A percentile compares a stretch with the other conserved stretches of the same genome.
Evolutionary conservation across 768 basidiomycete genomes (phyloP).

Genomic region (Tulasnella sp.): DNA sequence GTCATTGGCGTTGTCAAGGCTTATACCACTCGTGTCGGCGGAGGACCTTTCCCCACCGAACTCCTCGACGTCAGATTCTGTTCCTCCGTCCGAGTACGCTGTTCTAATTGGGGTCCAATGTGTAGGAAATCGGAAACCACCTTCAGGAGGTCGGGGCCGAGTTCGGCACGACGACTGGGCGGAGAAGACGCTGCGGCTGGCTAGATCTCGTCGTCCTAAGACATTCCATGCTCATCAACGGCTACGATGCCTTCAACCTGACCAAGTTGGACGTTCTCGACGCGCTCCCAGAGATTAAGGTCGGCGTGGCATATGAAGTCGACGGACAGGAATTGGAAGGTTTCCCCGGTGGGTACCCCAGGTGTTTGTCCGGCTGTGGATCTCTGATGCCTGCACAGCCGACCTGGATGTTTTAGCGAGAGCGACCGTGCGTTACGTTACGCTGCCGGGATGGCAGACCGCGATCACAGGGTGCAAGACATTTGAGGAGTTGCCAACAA

Average conservation of each 20-base stretch:
- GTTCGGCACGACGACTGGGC: conserved; percentile 86
- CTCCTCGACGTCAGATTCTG: conserved; percentile 57
- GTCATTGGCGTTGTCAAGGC: conserved; percentile 93
- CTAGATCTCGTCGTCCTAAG: conserved; percentile 91
- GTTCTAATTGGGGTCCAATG: neutral
- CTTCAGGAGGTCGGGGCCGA: conserved; percentile 91
- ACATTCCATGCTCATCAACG: conserved; percentile 88
- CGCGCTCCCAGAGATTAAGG: conserved; percentile 69
- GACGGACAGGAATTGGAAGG: conserved; percentile 67
- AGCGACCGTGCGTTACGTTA: conserved; percentile 78
- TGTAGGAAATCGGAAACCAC: conserved; percentile 68
- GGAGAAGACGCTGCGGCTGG: conserved; percentile 91
- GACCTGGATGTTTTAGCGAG: conserved; percentile 68
- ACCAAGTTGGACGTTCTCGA: conserved; percentile 96
- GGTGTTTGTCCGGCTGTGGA: neutral
- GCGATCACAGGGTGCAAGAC: conserved; percentile 50
- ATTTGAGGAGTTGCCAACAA: conserved; percentile 68
- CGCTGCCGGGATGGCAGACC: conserved; percentile 82
- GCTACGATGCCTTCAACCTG: conserved; percentile 84
- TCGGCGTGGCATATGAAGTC: conserved; percentile 67
- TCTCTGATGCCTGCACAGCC: conserved; percentile 35
- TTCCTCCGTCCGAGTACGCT: neutral
- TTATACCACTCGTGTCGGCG: conserved; percentile 97
- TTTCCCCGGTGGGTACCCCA: conserved; percentile 61
- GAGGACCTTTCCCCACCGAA: conserved; percentile 95